Evolutionary conservation across 108 stramenopile genomes (phyloP), one percentile per base, ranked within the genome.

Genomic region (Stephanodiscus triporus): DNA sequence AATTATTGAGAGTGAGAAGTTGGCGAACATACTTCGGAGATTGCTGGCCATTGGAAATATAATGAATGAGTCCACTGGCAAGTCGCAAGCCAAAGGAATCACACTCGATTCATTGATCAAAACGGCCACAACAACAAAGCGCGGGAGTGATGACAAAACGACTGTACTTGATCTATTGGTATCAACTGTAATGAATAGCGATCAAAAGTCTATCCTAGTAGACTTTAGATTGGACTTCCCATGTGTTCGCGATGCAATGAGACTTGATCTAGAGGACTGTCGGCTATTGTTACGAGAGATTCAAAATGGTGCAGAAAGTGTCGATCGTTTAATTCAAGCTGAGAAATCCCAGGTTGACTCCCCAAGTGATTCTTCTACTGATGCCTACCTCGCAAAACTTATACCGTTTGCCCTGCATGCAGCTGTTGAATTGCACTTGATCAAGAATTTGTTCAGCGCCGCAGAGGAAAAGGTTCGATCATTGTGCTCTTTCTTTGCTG

Each of bases 101-200:
- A 81, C 75, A 37, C 61, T 85, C n/a, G 77, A 79, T 32, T 73
- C 76, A 19, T 53, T 85, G 19, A 58, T 82, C 17, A 82, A 78
- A 24, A 80, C 78, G 11, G 73, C 81, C 10, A 63, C 45, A 29
- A 85, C 81, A 9, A 63, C 45, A 29, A 85, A 77, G 60, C 76
- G 68, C 42, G 84, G 80, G 29, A 45, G 66, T 54, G 84, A 81
- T 78, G 74, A 71, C 38, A 85, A 85, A 57, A 78, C 72, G 10
- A 77, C 72, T 17, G 63, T 85, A 10, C 43, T 80, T n/a, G 84
- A 85, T 66, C 75, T 54, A 17, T 23, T 73, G 37, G 61, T 73
- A 22, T 34, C 72, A 6, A 73, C 70, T 9, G 71, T 40, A 23
- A 67, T 76, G 10, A 67, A 47, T 23, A 69, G 65, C 37, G 63